These are phyloP conservation scores for Botrytis hyacinthi DNA, from an alignment of 2,329 filamentous ascomycete species.

Conservation along the genomic window DNA sequence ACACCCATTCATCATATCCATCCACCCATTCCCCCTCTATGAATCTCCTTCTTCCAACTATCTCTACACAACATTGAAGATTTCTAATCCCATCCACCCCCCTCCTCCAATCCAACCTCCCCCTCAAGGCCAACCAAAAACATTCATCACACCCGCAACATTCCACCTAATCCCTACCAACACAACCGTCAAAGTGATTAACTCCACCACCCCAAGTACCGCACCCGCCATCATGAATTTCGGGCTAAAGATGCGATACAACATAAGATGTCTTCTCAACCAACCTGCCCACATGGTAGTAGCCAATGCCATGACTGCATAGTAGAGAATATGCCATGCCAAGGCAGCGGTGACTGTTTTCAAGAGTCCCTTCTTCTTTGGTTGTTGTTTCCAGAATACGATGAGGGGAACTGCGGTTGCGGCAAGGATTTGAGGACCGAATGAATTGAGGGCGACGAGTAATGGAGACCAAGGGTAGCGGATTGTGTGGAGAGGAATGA, in stretches of 20 bases:
- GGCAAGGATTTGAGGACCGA: constrained; percentile 83
- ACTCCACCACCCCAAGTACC: constrained; percentile 72
- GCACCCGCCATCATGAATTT: constrained; percentile 80
- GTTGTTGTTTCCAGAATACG: constrained; percentile 84
- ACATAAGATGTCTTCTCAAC: constrained; percentile 88
- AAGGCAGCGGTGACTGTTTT: constrained; percentile 67
- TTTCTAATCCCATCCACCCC: neutral
- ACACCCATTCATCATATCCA: neutral
- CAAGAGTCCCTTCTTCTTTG: constrained; percentile 53
- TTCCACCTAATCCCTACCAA: constrained; percentile 74
- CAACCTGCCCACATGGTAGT: constrained; percentile 90
- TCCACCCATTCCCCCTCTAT: neutral
- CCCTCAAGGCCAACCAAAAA: constrained; percentile 67
- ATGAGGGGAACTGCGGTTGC: constrained; percentile 76
- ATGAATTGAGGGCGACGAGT: constrained; percentile 80
- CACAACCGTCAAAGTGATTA: constrained; percentile 69
- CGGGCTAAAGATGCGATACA: constrained; percentile 90
- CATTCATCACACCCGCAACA: constrained; percentile 73
- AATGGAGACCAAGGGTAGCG: constrained; percentile 88
- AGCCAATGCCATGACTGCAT: constrained; percentile 76
- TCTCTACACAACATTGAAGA: neutral
- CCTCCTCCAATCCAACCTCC: neutral
- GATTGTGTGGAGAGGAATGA: constrained; percentile 80
- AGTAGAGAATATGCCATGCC: constrained; percentile 75
- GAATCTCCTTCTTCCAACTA: neutral